These are phyloP conservation scores for Lavandula angustifolia DNA, from an alignment of 257 asterid genomes.

Conservation along the genomic window DNA sequence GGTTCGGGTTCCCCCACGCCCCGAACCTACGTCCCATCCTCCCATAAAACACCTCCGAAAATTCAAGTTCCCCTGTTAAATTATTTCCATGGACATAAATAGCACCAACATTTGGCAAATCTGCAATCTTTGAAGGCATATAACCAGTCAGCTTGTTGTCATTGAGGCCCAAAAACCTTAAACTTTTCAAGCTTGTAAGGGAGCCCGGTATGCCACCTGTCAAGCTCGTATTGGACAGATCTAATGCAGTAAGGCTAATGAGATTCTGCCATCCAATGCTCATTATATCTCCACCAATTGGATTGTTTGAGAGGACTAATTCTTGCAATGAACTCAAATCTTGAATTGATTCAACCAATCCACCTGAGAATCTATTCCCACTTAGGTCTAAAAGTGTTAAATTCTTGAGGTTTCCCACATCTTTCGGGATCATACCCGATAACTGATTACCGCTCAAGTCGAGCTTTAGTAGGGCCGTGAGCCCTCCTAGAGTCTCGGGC, in stretches of 20 bases:
- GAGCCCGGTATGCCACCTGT: conserved; percentile 77
- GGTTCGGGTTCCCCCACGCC: conserved; percentile 82
- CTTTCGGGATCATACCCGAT: conserved; percentile 52
- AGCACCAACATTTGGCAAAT: conserved; percentile 62
- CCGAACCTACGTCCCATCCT: conserved; percentile 84
- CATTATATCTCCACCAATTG: conserved; percentile 63
- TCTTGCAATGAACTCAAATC: conserved; percentile 67
- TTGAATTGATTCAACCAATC: conserved; percentile 53
- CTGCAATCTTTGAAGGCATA: conserved; percentile 54
- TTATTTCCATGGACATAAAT: conserved; percentile 80
- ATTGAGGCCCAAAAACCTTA: conserved; percentile 77
- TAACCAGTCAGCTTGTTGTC: conserved; percentile 72
- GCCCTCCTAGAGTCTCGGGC: conserved; percentile 58
- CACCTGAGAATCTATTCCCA: conserved; percentile 62
- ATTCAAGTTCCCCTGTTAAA: conserved; percentile 74
- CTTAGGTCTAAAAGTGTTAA: conserved; percentile 80
- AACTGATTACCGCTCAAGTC: conserved; percentile 64
- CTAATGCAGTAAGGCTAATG: conserved; percentile 48
- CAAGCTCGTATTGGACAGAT: conserved; percentile 71
- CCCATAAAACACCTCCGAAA: conserved; percentile 51
- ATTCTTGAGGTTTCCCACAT: conserved; percentile 50
- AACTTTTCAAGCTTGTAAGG: conserved; percentile 46
- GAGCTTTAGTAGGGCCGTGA: conserved; percentile 70
- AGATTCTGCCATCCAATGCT: conserved; percentile 52
- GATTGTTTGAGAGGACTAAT: conserved; percentile 75